Percentiles rank a stretch among this genome's conserved stretches.
These are phyloP conservation scores for Ascochyta fabae DNA, from an alignment of 2,329 filamentous ascomycete species.

Conservation along the genomic window DNA sequence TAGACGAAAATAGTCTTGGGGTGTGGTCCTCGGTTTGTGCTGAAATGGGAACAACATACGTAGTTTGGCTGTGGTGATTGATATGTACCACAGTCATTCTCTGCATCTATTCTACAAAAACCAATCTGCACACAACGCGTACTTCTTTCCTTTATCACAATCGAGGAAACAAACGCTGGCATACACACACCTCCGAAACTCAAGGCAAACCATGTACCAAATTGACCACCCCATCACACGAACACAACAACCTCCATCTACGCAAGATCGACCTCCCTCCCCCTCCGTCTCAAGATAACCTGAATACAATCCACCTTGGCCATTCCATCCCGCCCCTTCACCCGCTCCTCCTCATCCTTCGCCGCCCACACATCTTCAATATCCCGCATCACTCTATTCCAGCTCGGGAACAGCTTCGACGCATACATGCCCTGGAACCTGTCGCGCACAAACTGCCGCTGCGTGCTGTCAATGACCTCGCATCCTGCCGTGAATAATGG, in stretches of 20 bases:
- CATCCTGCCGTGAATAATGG: constrained; percentile 43
- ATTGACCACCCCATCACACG: too few species aligned
- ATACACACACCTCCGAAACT: too few species aligned
- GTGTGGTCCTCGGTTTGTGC: too few species aligned
- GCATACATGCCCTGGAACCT: constrained; percentile 35
- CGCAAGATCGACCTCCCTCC: constrained; percentile 40
- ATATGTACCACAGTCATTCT: too few species aligned
- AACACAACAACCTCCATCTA: neutral
- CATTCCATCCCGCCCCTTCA: constrained; percentile 33
- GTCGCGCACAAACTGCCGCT: constrained; percentile 35
- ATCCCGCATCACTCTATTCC: constrained; percentile 36
- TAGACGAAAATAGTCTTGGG: too few species aligned
- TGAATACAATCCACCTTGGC: constrained; percentile 42
- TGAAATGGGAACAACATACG: too few species aligned
- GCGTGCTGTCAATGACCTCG: constrained; percentile 28
- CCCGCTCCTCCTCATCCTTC: constrained; percentile 35
- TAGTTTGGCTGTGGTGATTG: too few species aligned
- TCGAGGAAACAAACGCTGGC: too few species aligned
- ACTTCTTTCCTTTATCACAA: too few species aligned
- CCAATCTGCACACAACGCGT: too few species aligned
- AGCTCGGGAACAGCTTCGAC: constrained; percentile 32
- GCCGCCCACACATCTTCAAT: constrained; percentile 39
- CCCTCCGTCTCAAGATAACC: constrained; percentile 33
- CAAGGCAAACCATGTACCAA: too few species aligned
- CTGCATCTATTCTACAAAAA: too few species aligned